Evolutionary conservation across 2,329 filamentous ascomycete genomes (phyloP).

Genomic region (Metarhizium rileyi): DNA sequence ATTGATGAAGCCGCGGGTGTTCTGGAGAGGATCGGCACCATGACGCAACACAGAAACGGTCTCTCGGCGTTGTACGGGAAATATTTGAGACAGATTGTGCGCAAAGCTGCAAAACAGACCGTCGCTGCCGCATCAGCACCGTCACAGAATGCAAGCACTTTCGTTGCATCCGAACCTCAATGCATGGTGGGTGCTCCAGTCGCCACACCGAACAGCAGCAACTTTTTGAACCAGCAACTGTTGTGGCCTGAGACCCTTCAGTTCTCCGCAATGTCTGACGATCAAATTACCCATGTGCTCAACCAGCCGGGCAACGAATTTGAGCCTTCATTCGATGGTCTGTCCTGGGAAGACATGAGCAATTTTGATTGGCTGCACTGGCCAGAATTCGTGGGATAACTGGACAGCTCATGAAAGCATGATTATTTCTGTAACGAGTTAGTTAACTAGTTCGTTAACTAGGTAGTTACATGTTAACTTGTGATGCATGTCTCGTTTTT

Average conservation of each 20-base stretch:
- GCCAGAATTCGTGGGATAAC: constrained; percentile 28
- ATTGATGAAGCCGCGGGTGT: constrained; percentile 61
- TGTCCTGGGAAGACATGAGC: constrained; percentile 50
- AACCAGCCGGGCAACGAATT: constrained; percentile 53
- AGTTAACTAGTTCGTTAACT: not conserved
- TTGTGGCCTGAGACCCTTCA: constrained; percentile 44
- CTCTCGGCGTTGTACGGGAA: constrained; percentile 45
- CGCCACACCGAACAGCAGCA: constrained; percentile 9
- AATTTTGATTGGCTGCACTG: constrained; percentile 48
- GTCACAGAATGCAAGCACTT: not conserved
- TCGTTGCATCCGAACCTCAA: constrained; percentile 7
- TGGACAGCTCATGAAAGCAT: not conserved
- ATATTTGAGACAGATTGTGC: constrained; percentile 34
- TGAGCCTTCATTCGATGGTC: constrained; percentile 42
- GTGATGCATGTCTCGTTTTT: too few species aligned
- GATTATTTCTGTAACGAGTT: not conserved
- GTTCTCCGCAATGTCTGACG: constrained; percentile 60
- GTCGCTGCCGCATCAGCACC: constrained; percentile 3
- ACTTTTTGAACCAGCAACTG: constrained; percentile 19
- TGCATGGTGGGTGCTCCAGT: constrained; percentile 12
- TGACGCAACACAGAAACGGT: constrained; percentile 56
- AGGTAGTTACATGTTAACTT: not conserved
- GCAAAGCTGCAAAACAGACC: constrained; percentile 19
- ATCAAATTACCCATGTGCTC: constrained; percentile 57
- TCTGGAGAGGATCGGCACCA: constrained; percentile 57